Evolutionary conservation across 176 grass and related monocot species (phyloP).

Genomic region (Sorghum bicolor): Sorghum_bicolor_NCBIv3 NC_012873.2:14168501-14169000

Average conservation of each 20-base stretch:
- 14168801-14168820: constrained; percentile 34
- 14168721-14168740: constrained; percentile 12
- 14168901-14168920: constrained; percentile 39
- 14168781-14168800: background rate
- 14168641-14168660: constrained; percentile 22
- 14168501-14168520: constrained; percentile 36
- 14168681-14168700: constrained; percentile 17
- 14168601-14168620: constrained; percentile 13
- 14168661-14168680: constrained; percentile 2
- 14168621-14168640: constrained; percentile 10
- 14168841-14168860: background rate
- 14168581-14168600: background rate
- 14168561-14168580: constrained; percentile 10
- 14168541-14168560: constrained; percentile 32
- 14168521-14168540: constrained; percentile 38
- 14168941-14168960: constrained; percentile 42
- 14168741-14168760: constrained; percentile 16
- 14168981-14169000: background rate
- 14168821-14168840: constrained; percentile 34
- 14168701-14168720: constrained; percentile 4
- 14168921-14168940: constrained; percentile 37
- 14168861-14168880: constrained; percentile 31
- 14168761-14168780: background rate
- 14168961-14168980: constrained; percentile 10
- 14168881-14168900: constrained; percentile 34